A percentile compares a stretch with the other conserved stretches of the same genome.
Conservation (phyloP, 352 stramenopile genomes). For the Globisporangium echinulatum region DNA sequence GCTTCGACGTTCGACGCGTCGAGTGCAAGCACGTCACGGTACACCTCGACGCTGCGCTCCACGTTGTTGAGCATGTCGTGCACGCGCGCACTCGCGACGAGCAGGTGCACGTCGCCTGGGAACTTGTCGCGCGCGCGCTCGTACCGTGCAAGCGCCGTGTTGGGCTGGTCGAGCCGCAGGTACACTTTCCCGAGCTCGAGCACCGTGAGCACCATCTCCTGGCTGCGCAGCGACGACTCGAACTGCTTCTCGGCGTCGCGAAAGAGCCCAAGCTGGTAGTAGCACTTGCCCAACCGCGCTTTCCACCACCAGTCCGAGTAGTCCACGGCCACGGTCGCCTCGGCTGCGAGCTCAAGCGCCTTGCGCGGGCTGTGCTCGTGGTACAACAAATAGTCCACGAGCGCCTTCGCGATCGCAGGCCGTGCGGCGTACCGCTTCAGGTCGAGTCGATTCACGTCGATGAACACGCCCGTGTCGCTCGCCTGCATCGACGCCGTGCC, state of each 20-base stretch:
- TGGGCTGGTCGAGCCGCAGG: constrained; percentile 90
- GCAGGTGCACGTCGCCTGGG: constrained; percentile 70
- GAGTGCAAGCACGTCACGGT: constrained; percentile 85
- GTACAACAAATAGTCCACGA: constrained; percentile 91
- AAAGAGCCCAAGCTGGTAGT: constrained; percentile 91
- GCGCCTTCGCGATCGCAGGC: constrained; percentile 79
- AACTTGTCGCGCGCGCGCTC: constrained; percentile 60
- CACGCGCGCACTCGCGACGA: constrained; percentile 85
- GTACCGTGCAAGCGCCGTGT: constrained; percentile 87
- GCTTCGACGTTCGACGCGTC: constrained; percentile 89
- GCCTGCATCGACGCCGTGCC: constrained; percentile 88
- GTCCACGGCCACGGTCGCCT: constrained; percentile 80
- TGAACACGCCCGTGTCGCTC: constrained; percentile 68
- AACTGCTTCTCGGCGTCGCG: constrained; percentile 93
- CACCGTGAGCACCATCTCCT: constrained; percentile 87
- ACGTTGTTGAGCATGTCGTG: constrained; percentile 90
- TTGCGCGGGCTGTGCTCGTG: constrained; percentile 91
- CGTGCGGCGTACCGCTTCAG: constrained; percentile 86
- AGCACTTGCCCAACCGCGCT: constrained; percentile 89
- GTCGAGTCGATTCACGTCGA: constrained; percentile 88
- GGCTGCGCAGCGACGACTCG: constrained; percentile 79
- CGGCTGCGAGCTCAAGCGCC: constrained; percentile 87
- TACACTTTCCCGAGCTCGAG: constrained; percentile 94
- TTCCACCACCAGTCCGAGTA: constrained; percentile 97
- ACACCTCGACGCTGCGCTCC: constrained; percentile 68